Evolutionary conservation across 2,329 filamentous ascomycete species (phyloP), one percentile per base, ranked within the genome.

Genomic region (Colletotrichum orchidophilum): DNA sequence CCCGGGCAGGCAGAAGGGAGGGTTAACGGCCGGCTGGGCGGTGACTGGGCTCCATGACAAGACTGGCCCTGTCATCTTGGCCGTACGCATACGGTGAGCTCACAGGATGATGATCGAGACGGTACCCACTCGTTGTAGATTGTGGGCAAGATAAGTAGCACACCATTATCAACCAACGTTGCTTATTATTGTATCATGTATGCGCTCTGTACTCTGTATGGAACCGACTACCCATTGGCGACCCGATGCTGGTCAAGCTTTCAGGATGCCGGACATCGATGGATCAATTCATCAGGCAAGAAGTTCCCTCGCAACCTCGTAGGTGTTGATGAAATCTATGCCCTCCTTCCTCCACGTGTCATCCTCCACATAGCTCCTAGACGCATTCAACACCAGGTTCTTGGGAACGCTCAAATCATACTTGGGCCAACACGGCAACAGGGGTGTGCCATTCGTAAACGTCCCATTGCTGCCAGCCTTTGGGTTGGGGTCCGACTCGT

Each of bases 291-390:
- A 46, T 58, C 33, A 71, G 29, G 68, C 75, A 26, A 83, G 74
- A 57, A 84, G 67, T 69, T 84, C 82, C 71, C 79, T 80, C 12
- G 76, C 75, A 9, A 84, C 80, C 50, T 78, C 78, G 18, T 76
- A 76, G 1, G 75, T 79, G 72, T 84, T 85, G 63, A 85, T 81
- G 63, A 79, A 85, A 7, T 76, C 80, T 39, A 87, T 87, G 0
- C 80, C 83, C 70, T 85, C 83, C 53, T 82, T 82, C 46, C 85
- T 80, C 77, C 81, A 87, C 0, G 80, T 85, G 72, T 87, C 86
- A 2, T 79, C 76, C 72, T 87, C 86, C 1, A 86, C 77, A 76
- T 81, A 83, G 33, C 80, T 82, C 24, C 76, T 74, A 13, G 81
- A 83, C 5, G 82, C 81, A 73, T 86, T 86, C 0, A 86, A 70